A percentile compares a stretch with the other conserved stretches of the same genome.
Evolutionary conservation across 345 rosid genomes (phyloP).

Genomic region (Syzygium oleosum): DNA sequence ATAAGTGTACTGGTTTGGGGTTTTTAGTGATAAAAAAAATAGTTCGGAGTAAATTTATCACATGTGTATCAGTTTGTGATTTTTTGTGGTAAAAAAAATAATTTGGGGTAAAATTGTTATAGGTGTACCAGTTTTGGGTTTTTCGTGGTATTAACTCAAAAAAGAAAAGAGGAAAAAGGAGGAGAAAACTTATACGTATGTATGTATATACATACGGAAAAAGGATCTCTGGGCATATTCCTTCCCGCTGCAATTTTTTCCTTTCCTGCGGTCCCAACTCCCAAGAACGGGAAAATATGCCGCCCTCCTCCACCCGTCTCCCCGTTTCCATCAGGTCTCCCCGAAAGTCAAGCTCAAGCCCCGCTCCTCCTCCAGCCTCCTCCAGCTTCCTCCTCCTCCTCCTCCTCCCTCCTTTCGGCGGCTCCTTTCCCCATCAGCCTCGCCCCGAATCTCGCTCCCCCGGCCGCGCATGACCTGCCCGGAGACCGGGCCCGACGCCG

Average conservation of each 20-base stretch:
- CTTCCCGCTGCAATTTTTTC: neutral
- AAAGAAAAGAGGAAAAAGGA: too few relatives aligned
- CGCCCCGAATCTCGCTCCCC: neutral
- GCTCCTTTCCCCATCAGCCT: neutral
- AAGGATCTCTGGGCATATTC: neutral
- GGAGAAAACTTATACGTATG: too few relatives aligned
- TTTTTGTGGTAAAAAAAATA: too few relatives aligned
- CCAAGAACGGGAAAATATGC: too few relatives aligned
- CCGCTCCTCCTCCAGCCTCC: neutral
- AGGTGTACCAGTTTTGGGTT: rapidly evolving
- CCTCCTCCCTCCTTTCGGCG: neutral
- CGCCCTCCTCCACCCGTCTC: neutral
- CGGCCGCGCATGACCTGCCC: neutral
- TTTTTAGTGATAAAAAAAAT: too few relatives aligned
- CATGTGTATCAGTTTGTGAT: too few relatives aligned
- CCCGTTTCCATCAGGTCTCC: neutral
- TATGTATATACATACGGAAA: too few relatives aligned
- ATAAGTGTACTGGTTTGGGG: too few relatives aligned
- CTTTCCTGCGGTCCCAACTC: too few relatives aligned
- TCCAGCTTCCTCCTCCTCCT: neutral
- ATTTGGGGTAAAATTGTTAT: too few relatives aligned
- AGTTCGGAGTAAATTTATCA: too few relatives aligned
- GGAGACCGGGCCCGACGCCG: neutral
- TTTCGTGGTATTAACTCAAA: too few relatives aligned
- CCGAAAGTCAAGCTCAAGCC: neutral